Evolutionary conservation across 169 alveolate species (phyloP).

Genomic region (Perkinsus chesapeaki): DNA sequence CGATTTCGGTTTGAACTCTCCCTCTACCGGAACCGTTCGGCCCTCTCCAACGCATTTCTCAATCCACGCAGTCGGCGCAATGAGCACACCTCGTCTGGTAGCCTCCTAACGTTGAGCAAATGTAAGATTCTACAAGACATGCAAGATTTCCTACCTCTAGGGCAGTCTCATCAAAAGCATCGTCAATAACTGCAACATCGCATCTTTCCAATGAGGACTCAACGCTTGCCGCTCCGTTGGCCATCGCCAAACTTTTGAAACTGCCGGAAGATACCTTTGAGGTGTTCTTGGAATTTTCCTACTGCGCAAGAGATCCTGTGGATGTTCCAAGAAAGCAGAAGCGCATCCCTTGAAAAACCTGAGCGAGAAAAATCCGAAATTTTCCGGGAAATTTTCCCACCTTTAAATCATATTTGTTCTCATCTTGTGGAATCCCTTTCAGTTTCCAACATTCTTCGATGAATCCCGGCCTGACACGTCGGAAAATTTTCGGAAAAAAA

Average conservation of each 20-base stretch:
- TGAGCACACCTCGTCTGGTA: background rate
- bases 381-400: background rate
- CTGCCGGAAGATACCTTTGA: background rate
- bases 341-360: background rate
- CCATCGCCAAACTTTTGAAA: background rate
- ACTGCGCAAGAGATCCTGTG: background rate
- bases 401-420: background rate
- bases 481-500: background rate
- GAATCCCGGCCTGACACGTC: background rate
- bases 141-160: background rate
- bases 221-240: background rate
- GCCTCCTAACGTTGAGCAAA: background rate
- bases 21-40: background rate
- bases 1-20: background rate
- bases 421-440: background rate
- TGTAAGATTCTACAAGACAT: background rate
- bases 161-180: background rate
- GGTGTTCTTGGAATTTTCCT: background rate
- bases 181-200: background rate
- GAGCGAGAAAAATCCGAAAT: background rate
- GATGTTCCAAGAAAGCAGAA: background rate
- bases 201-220: background rate
- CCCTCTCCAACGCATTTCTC: background rate
- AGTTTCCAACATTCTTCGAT: background rate
- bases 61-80: background rate